These are phyloP conservation scores for Ichthyophthirius multifiliis DNA, from an alignment of 169 alveolate genomes.

Conservation along the genomic window DNA sequence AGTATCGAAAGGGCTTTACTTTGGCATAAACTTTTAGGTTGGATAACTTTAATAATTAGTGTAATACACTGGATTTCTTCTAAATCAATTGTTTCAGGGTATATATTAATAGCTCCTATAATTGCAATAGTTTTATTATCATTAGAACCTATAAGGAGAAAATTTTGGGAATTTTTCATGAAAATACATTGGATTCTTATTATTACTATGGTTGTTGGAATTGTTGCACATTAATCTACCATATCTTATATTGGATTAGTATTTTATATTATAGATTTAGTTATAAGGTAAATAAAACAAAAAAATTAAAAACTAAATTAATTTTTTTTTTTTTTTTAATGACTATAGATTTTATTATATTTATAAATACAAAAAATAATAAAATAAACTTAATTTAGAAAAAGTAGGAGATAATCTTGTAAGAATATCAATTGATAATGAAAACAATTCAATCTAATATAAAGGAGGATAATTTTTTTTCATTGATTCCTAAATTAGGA, in stretches of 20 bases:
- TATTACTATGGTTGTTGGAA: background rate
- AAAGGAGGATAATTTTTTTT: background rate
- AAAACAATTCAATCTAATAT: background rate
- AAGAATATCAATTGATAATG: background rate
- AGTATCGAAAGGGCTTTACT: background rate
- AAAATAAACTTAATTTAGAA: background rate
- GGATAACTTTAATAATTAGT: background rate
- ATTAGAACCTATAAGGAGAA: background rate
- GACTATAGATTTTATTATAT: background rate
- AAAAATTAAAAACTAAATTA: too few species aligned
- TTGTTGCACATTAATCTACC: background rate
- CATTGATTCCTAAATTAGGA: background rate
- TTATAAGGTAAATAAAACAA: background rate
- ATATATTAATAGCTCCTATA: background rate
- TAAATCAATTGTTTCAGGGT: background rate
- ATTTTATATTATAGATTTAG: background rate
- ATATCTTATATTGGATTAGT: background rate
- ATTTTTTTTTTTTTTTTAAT: background rate
- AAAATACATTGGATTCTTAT: slow-evolving; percentile 1
- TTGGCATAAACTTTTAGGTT: background rate
- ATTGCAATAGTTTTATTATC: background rate
- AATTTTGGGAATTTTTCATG: background rate
- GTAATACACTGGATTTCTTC: background rate
- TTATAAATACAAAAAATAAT: background rate
- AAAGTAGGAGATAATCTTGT: background rate